A percentile compares a stretch with the other conserved stretches of the same genome.
phyloP scores from a whole-genome alignment of 352 stramenopile genomes.

The Halophytophthora batemanensis region DNA sequence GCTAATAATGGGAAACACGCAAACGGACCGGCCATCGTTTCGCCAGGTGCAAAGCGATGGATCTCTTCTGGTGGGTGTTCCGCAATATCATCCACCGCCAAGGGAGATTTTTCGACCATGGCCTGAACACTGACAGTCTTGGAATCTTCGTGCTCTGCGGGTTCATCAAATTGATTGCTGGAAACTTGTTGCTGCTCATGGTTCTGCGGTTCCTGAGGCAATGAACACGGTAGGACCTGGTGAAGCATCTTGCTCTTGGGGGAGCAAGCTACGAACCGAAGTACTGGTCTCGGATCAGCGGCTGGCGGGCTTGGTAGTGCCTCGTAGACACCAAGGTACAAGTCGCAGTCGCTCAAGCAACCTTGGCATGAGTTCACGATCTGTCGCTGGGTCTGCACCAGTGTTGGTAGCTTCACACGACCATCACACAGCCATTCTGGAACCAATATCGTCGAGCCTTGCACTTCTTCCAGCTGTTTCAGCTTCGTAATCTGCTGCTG shows the following conservation, averaged over 20 bases:
- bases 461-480: slow-evolving; percentile 17
- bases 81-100: slow-evolving; percentile 40
- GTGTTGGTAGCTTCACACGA: slow-evolving; percentile 36
- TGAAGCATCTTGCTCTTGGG: slow-evolving; percentile 47
- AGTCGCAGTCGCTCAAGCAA: slow-evolving; percentile 65
- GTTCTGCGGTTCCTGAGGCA: not conserved
- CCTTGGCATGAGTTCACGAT: slow-evolving; percentile 49
- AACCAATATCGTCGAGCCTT: slow-evolving; percentile 2
- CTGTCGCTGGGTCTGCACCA: slow-evolving; percentile 59
- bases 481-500: slow-evolving; percentile 21
- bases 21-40: slow-evolving; percentile 38
- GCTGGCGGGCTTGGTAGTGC: slow-evolving; percentile 33
- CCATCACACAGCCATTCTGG: slow-evolving; percentile 10
- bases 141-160: not conserved
- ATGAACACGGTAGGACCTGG: slow-evolving; percentile 21
- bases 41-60: slow-evolving; percentile 18
- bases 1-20: slow-evolving; percentile 48
- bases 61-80: slow-evolving; percentile 11
- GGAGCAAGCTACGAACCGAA: slow-evolving; percentile 53
- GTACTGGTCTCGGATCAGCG: slow-evolving; percentile 21
- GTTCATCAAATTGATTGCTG: slow-evolving; percentile 6
- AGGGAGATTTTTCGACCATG: slow-evolving; percentile 20
- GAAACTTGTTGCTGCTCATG: not conserved
- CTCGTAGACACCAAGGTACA: slow-evolving; percentile 71
- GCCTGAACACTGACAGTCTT: slow-evolving; percentile 33